Conservation (phyloP, 1,284 basidiomycete genomes). For the Thelephora terrestris region DNA sequence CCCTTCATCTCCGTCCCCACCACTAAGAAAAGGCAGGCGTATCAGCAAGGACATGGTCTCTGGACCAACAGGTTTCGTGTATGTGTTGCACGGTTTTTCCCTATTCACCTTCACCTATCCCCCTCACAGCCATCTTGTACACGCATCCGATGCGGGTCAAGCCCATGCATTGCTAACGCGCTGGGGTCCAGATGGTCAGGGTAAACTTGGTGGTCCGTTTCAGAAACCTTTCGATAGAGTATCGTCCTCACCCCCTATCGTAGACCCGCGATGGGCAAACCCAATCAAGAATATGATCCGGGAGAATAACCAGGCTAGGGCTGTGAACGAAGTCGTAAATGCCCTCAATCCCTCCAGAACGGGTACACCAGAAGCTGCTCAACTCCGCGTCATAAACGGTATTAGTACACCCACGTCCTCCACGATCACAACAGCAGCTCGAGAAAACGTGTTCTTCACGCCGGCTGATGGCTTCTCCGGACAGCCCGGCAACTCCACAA, state of each 20-base stretch:
- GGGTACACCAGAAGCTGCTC: constrained; percentile 29
- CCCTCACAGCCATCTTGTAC: constrained; percentile 72
- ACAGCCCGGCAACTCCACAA: constrained; percentile 48
- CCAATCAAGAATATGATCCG: constrained; percentile 83
- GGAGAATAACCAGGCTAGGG: constrained; percentile 65
- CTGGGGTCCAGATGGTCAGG: constrained; percentile 87
- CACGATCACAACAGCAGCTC: constrained; percentile 57
- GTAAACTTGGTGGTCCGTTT: constrained; percentile 73
- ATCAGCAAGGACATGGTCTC: constrained; percentile 85
- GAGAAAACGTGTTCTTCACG: constrained; percentile 47
- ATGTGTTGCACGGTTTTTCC: constrained; percentile 27
- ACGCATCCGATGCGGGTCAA: constrained; percentile 90
- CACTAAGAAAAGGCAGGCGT: constrained; percentile 43
- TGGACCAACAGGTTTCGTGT: constrained; percentile 78
- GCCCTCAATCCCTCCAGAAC: constrained; percentile 50
- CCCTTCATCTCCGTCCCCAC: constrained; percentile 17
- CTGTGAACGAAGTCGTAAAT: constrained; percentile 74
- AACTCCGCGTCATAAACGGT: constrained; percentile 79
- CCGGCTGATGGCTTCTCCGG: constrained; percentile 40
- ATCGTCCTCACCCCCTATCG: constrained; percentile 16
- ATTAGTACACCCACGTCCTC: constrained; percentile 56
- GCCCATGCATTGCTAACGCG: constrained; percentile 80
- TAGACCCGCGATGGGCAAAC: constrained; percentile 85
- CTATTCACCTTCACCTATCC: constrained; percentile 11
- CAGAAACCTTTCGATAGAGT: neutral